Evolutionary conservation across 2,329 filamentous ascomycete genomes (phyloP), one percentile per base, ranked within the genome.

Genomic region (Aspergillus udagawae): DNA sequence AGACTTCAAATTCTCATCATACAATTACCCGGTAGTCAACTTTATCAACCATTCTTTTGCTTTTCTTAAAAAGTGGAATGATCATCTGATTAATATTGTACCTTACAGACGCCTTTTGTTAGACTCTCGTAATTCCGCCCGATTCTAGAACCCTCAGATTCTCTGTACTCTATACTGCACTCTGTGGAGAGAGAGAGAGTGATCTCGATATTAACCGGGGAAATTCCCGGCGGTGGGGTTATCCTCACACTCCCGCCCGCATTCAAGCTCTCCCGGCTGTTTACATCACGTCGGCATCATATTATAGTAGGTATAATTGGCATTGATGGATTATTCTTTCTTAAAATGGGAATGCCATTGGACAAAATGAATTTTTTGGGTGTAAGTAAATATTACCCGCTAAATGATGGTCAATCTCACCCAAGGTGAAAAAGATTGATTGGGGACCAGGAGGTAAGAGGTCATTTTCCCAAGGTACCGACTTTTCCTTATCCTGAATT

Each of bases 201-300:
- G 32, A 38, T 38, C 32, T 38, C 28, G 10, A 58, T 35, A 60
- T 65, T 61, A 65, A 62, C 62, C 63, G 63, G 64, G 53, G 55
- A 66, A 63, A 59, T 60, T 60, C 57, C 60, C 63, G 60, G 60
- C 50, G 61, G 63, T 56, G 53, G 52, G 45, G 49, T 49, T 20
- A 28, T 12, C 32, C 12, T 50, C 32, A 35, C 32, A 6, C 23
- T 38, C 10, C 42, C 51, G 21, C 35, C 45, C 38, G 49, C 21
- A 9, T 17, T 28, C 25, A 12, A 4, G 32, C 20, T 52, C 25
- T 29, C 49, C 20, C 32, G 32, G 32, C 5, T 38, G 14, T 55
- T 55, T 44, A 49, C 44, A 55, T 57, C 60, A 56, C 41, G 28
- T 21, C 32, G 27, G 20, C 32, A 51, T 51, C 49, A 51, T 51